Evolutionary conservation across 2,329 filamentous ascomycete species (phyloP).

Genomic region (Parasarocladium wereldwijsianum): DNA sequence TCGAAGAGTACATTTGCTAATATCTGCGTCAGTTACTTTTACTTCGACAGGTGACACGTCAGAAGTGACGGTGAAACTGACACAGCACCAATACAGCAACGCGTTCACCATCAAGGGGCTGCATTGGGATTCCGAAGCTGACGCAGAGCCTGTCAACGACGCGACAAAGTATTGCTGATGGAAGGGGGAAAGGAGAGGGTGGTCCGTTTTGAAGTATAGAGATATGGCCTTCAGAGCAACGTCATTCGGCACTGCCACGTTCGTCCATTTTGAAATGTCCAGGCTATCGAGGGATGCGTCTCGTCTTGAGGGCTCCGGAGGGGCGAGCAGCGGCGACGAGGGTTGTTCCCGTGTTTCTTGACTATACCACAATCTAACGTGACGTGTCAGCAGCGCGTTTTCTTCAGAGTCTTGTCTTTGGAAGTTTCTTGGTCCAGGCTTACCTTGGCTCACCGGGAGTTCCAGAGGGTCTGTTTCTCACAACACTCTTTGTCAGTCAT

Average conservation of each 20-base stretch:
- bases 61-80: slow-evolving; percentile 10
- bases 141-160: too few relatives aligned
- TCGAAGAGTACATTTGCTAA: slow-evolving; percentile 20
- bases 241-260: slow-evolving; percentile 14
- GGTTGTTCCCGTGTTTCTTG: too few relatives aligned
- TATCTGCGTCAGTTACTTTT: not conserved
- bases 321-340: too few relatives aligned
- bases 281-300: slow-evolving; percentile 14
- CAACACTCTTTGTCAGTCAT: too few relatives aligned
- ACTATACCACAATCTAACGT: too few relatives aligned
- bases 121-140: too few relatives aligned
- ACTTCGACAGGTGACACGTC: not conserved
- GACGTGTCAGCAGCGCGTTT: too few relatives aligned
- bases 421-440: too few relatives aligned
- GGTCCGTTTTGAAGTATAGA: slow-evolving; percentile 21
- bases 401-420: too few relatives aligned
- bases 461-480: too few relatives aligned
- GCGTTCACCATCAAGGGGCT: slow-evolving; percentile 18
- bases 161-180: slow-evolving; percentile 19
- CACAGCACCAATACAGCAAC: slow-evolving; percentile 18
- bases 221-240: slow-evolving; percentile 19
- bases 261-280: slow-evolving; percentile 19
- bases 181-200: slow-evolving; percentile 22
- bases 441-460: too few relatives aligned
- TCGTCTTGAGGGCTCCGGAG: too few relatives aligned